A percentile compares a stretch with the other conserved stretches of the same genome.
phyloP scores from a whole-genome alignment of 305 asterid species.

The Fraxinus baroniana region DNA sequence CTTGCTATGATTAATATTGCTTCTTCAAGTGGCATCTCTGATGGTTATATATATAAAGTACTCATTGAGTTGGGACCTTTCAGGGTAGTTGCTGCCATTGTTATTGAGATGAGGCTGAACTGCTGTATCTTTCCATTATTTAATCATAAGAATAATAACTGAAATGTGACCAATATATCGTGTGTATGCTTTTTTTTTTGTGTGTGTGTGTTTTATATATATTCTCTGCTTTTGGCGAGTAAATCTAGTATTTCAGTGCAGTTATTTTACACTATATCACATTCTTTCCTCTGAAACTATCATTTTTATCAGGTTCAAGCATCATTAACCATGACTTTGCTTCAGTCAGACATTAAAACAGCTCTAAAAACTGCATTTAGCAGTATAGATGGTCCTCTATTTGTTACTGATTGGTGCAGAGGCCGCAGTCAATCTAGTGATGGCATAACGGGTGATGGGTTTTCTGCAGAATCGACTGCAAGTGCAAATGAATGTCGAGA shows the following conservation, averaged over 20 bases:
- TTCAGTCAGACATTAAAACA: conserved; percentile 92
- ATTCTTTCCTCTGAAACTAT: conserved; percentile 20
- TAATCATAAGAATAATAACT: background rate
- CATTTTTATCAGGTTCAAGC: conserved; percentile 79
- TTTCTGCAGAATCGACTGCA: conserved; percentile 88
- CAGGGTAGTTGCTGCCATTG: conserved; percentile 17
- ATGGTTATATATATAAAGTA: conserved; percentile 12
- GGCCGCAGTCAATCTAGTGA: conserved; percentile 82
- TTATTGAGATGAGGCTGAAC: background rate
- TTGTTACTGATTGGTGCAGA: conserved; percentile 95
- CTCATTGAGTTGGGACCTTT: conserved; percentile 11
- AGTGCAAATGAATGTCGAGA: conserved; percentile 96
- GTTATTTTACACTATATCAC: conserved; percentile 15
- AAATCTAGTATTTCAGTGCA: conserved; percentile 8
- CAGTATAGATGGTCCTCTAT: conserved; percentile 89
- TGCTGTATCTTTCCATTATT: background rate
- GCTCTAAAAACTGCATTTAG: conserved; percentile 94
- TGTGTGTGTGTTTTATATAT: background rate
- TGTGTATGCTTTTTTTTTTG: background rate
- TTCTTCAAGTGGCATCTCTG: conserved; percentile 13
- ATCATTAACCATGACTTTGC: conserved; percentile 77
- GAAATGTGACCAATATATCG: background rate
- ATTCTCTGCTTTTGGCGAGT: conserved; percentile 6
- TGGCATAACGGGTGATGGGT: conserved; percentile 68
- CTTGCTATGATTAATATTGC: conserved; percentile 9